phyloP scores from a whole-genome alignment of 176 grass and related monocot species.

The Poa pratensis region DNA sequence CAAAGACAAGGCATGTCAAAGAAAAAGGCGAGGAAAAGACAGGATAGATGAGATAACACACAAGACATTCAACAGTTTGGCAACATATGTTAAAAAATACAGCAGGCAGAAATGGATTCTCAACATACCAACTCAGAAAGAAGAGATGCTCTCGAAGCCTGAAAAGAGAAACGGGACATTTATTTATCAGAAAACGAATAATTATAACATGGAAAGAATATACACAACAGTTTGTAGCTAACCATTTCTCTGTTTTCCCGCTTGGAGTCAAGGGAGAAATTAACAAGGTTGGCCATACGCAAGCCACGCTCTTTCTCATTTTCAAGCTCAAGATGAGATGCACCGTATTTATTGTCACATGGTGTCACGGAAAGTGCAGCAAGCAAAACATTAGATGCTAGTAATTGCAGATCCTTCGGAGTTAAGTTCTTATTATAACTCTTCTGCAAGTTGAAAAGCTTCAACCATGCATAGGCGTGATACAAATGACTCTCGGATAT shows the following conservation, averaged over 20 bases:
- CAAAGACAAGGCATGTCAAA: neutral
- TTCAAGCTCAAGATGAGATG: slow-evolving; percentile 89
- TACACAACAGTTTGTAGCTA: slow-evolving; percentile 21
- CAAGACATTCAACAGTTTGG: neutral
- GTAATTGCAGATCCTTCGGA: slow-evolving; percentile 91
- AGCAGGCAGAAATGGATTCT: slow-evolving; percentile 9
- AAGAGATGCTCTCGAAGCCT: slow-evolving; percentile 90
- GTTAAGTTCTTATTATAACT: slow-evolving; percentile 95
- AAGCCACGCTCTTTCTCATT: slow-evolving; percentile 89
- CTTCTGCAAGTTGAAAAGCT: slow-evolving; percentile 94
- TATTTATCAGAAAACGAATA: slow-evolving; percentile 22
- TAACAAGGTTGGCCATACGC: slow-evolving; percentile 80
- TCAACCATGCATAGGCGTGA: slow-evolving; percentile 95
- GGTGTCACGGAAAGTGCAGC: slow-evolving; percentile 82
- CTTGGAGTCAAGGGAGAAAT: slow-evolving; percentile 89
- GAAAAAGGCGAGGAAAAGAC: neutral
- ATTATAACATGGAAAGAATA: slow-evolving; percentile 13
- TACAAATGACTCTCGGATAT: slow-evolving; percentile 87
- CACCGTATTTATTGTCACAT: slow-evolving; percentile 83
- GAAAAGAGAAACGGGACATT: slow-evolving; percentile 42
- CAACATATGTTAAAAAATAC: slow-evolving; percentile 17
- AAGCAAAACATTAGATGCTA: slow-evolving; percentile 92
- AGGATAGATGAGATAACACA: neutral
- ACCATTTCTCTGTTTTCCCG: slow-evolving; percentile 88
- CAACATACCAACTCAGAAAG: slow-evolving; percentile 80